Conservation (phyloP, 2,329 filamentous ascomycete genomes). For the Colletotrichum australisinense region DNA sequence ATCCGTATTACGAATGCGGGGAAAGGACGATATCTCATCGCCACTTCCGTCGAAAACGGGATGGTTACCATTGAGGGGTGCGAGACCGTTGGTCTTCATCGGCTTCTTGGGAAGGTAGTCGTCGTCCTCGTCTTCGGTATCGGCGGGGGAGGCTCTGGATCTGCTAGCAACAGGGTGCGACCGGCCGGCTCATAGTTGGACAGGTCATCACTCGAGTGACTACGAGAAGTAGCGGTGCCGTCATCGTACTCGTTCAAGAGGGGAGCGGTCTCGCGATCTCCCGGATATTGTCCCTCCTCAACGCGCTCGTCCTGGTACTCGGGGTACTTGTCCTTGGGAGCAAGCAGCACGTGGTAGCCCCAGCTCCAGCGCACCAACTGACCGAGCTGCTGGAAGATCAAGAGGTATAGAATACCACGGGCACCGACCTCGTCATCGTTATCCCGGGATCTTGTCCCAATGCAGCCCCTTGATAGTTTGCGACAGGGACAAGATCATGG, state of each 20-base stretch:
- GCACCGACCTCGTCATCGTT: constrained; percentile 96
- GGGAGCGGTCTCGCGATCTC: constrained; percentile 58
- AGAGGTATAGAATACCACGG: constrained; percentile 91
- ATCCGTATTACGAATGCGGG: constrained; percentile 60
- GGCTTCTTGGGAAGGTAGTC: constrained; percentile 42
- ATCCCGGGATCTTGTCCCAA: constrained; percentile 92
- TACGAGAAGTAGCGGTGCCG: constrained; percentile 47
- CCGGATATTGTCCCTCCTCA: constrained; percentile 71
- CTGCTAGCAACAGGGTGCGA: constrained; percentile 62
- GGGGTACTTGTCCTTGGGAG: constrained; percentile 79
- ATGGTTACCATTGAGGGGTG: constrained; percentile 41
- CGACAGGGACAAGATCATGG: constrained; percentile 91
- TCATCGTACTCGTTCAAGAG: constrained; percentile 60
- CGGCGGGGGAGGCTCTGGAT: constrained; percentile 61
- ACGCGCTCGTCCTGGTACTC: constrained; percentile 68
- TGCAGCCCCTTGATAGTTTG: constrained; percentile 92
- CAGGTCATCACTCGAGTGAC: constrained; percentile 52
- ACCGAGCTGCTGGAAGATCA: constrained; percentile 97
- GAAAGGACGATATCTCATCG: constrained; percentile 73
- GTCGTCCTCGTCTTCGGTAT: constrained; percentile 60
- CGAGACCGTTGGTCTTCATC: constrained; percentile 35
- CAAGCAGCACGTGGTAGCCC: constrained; percentile 96
- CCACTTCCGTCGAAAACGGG: constrained; percentile 45
- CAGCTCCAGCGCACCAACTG: constrained; percentile 97
- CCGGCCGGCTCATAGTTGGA: constrained; percentile 65